phyloP scores from a whole-genome alignment of 345 rosid species.

The Eucalyptus urophylla region DNA sequence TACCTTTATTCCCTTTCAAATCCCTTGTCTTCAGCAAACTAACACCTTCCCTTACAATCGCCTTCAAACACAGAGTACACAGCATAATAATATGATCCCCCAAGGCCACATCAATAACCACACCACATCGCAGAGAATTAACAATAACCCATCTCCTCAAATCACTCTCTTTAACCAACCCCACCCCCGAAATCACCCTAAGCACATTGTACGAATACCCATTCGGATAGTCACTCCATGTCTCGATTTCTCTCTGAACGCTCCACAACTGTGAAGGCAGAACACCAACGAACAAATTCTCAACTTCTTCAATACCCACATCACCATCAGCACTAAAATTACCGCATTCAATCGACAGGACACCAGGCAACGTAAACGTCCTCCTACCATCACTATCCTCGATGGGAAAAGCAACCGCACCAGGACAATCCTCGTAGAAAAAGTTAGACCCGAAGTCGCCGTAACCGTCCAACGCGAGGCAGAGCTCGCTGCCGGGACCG shows the following conservation, averaged over 20 bases:
- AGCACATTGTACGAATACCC: constrained; percentile 36
- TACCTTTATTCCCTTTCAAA: constrained; percentile 1
- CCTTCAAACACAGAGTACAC: constrained; percentile 49
- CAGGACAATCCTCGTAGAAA: constrained; percentile 61
- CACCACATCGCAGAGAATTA: constrained; percentile 49
- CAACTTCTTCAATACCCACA: neutral
- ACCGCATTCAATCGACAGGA: constrained; percentile 44
- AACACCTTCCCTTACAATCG: constrained; percentile 53
- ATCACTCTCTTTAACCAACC: constrained; percentile 9
- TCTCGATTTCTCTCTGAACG: constrained; percentile 38
- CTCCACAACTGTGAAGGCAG: constrained; percentile 60
- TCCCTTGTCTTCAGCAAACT: constrained; percentile 6
- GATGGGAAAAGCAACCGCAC: constrained; percentile 34
- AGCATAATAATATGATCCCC: constrained; percentile 58
- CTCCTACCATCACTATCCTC: constrained; percentile 6
- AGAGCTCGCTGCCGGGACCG: constrained; percentile 14
- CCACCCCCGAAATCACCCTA: constrained; percentile 20
- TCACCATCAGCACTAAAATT: constrained; percentile 16
- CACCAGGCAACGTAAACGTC: constrained; percentile 37
- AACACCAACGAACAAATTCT: constrained; percentile 2
- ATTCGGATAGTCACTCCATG: constrained; percentile 57
- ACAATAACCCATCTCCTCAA: constrained; percentile 46
- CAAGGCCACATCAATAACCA: constrained; percentile 54
- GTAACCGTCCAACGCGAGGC: constrained; percentile 44
- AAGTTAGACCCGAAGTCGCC: constrained; percentile 23